Conservation (phyloP, 495 filamentous ascomycete genomes). For the Trichoderma erinaceum region DNA sequence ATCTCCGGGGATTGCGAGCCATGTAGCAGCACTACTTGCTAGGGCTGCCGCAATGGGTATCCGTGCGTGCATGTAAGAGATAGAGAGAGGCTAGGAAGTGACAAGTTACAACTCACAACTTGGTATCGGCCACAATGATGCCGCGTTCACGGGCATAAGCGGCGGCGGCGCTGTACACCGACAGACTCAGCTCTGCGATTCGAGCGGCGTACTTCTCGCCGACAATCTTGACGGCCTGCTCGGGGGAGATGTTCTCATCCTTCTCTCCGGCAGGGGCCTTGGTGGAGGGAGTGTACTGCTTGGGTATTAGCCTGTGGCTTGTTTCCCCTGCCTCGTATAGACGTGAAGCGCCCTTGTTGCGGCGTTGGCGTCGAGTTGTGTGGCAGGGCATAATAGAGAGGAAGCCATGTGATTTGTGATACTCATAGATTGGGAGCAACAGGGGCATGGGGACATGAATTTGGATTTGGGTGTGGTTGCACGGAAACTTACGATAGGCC, state of each 20-base stretch:
- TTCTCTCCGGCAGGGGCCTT: slow-evolving; percentile 80
- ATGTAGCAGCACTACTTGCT: too few species aligned
- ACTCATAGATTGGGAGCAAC: too few species aligned
- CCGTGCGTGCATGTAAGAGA: not conserved
- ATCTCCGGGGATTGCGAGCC: too few species aligned
- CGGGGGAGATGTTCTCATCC: slow-evolving; percentile 86
- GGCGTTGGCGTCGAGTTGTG: not conserved
- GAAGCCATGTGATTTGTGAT: not conserved
- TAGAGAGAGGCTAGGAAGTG: not conserved
- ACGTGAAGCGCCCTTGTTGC: not conserved
- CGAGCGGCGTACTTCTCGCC: slow-evolving; percentile 67
- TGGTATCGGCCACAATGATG: slow-evolving; percentile 74
- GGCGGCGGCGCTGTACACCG: slow-evolving; percentile 66
- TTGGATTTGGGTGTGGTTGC: not conserved
- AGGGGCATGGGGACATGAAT: not conserved
- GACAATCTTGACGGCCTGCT: slow-evolving; percentile 58
- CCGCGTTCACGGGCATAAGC: slow-evolving; percentile 70
- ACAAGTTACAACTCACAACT: slow-evolving; percentile 26
- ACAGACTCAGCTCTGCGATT: slow-evolving; percentile 65
- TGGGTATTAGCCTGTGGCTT: slow-evolving; percentile 20
- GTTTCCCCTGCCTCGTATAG: not conserved
- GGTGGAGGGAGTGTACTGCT: slow-evolving; percentile 84
- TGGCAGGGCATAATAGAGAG: not conserved
- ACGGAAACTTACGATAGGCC: slow-evolving; percentile 9
- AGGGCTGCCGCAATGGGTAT: too few species aligned